phyloP scores from a whole-genome alignment of 2,329 filamentous ascomycete genomes.

The Knufia petricola region DNA sequence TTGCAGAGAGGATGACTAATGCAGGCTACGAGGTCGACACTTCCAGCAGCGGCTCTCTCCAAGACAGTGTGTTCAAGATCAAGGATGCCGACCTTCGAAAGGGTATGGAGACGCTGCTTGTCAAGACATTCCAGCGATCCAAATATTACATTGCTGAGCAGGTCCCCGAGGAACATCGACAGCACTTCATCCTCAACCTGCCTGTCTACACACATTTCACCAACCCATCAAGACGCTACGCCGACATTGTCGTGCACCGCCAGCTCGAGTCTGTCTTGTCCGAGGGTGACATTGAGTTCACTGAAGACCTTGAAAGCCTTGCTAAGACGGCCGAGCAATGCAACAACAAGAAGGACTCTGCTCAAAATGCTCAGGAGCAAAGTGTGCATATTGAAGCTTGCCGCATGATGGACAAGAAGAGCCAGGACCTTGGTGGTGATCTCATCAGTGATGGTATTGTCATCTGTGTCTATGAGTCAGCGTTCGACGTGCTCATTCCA shows the following conservation, averaged over 20 bases:
- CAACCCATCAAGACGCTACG: constrained; percentile 85
- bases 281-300: constrained; percentile 71
- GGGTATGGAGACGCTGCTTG: constrained; percentile 90
- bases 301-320: constrained; percentile 76
- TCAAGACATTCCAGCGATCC: constrained; percentile 92
- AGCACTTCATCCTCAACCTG: constrained; percentile 86
- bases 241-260: constrained; percentile 89
- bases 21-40: constrained; percentile 85
- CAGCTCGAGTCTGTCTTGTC: constrained; percentile 83
- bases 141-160: constrained; percentile 89
- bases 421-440: constrained; percentile 77
- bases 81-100: constrained; percentile 82
- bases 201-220: constrained; percentile 97
- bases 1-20: constrained; percentile 85
- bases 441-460: constrained; percentile 94
- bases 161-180: constrained; percentile 64
- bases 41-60: constrained; percentile 77
- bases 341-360: constrained; percentile 98
- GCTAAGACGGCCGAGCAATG: constrained; percentile 89
- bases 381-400: constrained; percentile 98
- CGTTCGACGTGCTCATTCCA: constrained; percentile 94
- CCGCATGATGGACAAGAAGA: constrained; percentile 86
- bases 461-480: constrained; percentile 94
- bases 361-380: constrained; percentile 94
- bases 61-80: constrained; percentile 91